A percentile compares a stretch with the other conserved stretches of the same genome.
Evolutionary conservation across 306 rosid species (phyloP).

Genomic region (Lathyrus aphaca): DNA sequence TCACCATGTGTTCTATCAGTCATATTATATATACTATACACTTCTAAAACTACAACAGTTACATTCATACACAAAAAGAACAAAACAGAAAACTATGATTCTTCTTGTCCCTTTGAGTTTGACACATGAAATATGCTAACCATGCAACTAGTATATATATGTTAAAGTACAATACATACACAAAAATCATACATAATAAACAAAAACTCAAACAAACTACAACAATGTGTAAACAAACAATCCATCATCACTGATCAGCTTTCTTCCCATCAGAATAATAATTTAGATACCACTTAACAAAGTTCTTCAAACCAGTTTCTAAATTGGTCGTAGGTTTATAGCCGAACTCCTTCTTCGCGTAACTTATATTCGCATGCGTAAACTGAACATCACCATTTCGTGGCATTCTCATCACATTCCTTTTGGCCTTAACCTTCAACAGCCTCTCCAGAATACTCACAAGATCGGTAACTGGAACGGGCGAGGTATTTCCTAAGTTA

Average conservation of each 20-base stretch:
- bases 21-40: constrained; percentile 57
- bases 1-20: constrained; percentile 46
- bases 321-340: constrained; percentile 13
- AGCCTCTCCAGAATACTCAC: constrained; percentile 24
- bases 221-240: background rate
- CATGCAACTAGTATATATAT: constrained; percentile 37
- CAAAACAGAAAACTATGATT: constrained; percentile 41
- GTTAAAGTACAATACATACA: constrained; percentile 40
- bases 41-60: constrained; percentile 56
- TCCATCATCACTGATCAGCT: constrained; percentile 19
- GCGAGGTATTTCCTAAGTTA: constrained; percentile 18
- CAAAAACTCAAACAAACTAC: background rate
- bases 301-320: constrained; percentile 24
- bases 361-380: constrained; percentile 25
- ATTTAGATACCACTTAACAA: constrained; percentile 22
- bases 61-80: constrained; percentile 41
- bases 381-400: constrained; percentile 26
- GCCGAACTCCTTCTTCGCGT: constrained; percentile 1
- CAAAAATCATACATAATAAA: constrained; percentile 47
- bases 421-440: constrained; percentile 26
- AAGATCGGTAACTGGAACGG: constrained; percentile 12
- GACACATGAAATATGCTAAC: constrained; percentile 14
- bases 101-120: constrained; percentile 44
- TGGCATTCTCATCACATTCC: constrained; percentile 14
- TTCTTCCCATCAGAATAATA: constrained; percentile 10